phyloP scores from a whole-genome alignment of 2,329 filamentous ascomycete species.

The Huntiella abstrusa region DNA sequence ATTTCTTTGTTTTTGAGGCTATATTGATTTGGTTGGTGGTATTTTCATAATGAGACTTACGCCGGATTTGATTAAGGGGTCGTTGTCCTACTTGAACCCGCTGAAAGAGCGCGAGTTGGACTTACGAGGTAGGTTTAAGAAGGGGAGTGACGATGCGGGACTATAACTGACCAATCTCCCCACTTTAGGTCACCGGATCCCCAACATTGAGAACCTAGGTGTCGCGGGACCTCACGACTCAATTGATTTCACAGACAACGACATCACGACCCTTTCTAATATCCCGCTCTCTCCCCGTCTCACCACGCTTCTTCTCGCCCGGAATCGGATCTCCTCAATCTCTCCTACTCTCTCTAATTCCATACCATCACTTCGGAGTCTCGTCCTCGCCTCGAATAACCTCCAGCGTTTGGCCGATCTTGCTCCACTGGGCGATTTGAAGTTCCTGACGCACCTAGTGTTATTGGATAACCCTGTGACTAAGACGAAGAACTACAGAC shows the following conservation, averaged over 20 bases:
- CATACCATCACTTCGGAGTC: constrained; percentile 62
- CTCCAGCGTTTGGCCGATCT: constrained; percentile 71
- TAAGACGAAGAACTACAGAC: constrained; percentile 67
- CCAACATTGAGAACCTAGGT: constrained; percentile 92
- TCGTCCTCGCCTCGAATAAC: constrained; percentile 71
- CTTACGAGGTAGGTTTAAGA: constrained; percentile 94
- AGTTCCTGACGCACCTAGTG: constrained; percentile 58
- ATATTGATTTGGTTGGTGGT: too few species aligned
- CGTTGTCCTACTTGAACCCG: constrained; percentile 95
- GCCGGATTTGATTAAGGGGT: constrained; percentile 80
- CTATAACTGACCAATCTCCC: constrained; percentile 55
- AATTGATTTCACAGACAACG: constrained; percentile 97
- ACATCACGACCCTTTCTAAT: constrained; percentile 75
- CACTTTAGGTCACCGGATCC: constrained; percentile 87
- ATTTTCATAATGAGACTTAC: constrained; percentile 67
- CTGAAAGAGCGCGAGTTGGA: constrained; percentile 97
- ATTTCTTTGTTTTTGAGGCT: background rate
- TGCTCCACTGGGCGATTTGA: constrained; percentile 54
- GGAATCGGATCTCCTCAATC: constrained; percentile 72
- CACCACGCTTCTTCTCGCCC: constrained; percentile 69
- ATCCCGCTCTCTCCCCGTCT: constrained; percentile 83
- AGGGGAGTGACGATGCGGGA: constrained; percentile 60
- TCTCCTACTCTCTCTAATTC: constrained; percentile 55
- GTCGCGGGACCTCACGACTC: constrained; percentile 90
- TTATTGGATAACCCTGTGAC: constrained; percentile 77